Evolutionary conservation across 441 rosid genomes (phyloP), one percentile per base, ranked within the genome.

Genomic region (Euphorbia schlechtendalii): DNA sequence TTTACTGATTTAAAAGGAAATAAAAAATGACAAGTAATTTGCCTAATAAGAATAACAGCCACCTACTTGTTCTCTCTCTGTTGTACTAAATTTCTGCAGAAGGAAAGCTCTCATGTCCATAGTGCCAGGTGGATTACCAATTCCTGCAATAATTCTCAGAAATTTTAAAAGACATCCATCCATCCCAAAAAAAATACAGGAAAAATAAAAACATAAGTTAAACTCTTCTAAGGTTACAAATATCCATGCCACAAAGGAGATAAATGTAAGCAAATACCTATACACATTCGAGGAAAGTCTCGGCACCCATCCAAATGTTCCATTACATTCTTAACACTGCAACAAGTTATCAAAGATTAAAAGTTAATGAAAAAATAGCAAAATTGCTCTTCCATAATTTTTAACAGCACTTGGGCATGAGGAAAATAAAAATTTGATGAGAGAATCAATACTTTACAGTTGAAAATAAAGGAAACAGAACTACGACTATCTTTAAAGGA

Each of bases 91-190:
- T 70, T 84, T 85, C 73, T 88, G 97, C 41, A 93, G 80, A 68
- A 88, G 96, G 74, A 80, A 93, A 71, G 98, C 97, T 78, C 79
- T 90, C 87, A 88, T 79, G 82, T 93, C 97, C 95, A 93, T 93
- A 58, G 73, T 74, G 57, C 96, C 98, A 8, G 97, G 97, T 68
- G 97, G 91, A 65, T 83, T 85, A 72, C 96, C 96, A 69, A 93
- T 84, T 53, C 98, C 97, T 90, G 78, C 68, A 56, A 68, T 55
- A 13, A 71, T 17, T 5, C 25, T 30, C 64, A 59, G 48, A 40
- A 24, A 54, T 20, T 53, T 1, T 22, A 53, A 18, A 18, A 3
- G 25, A n/a, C 9, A n/a, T 48, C 22, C n/a, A n/a, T n/a, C n/a
- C n/a, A n/a, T n/a, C n/a, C n/a, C n/a, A n/a, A n/a, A n/a, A n/a